Percentiles rank a stretch among this genome's conserved stretches.
These are phyloP conservation scores for Tolypocladium amazonense DNA, from an alignment of 2,329 filamentous ascomycete genomes.

Conservation along the genomic window DNA sequence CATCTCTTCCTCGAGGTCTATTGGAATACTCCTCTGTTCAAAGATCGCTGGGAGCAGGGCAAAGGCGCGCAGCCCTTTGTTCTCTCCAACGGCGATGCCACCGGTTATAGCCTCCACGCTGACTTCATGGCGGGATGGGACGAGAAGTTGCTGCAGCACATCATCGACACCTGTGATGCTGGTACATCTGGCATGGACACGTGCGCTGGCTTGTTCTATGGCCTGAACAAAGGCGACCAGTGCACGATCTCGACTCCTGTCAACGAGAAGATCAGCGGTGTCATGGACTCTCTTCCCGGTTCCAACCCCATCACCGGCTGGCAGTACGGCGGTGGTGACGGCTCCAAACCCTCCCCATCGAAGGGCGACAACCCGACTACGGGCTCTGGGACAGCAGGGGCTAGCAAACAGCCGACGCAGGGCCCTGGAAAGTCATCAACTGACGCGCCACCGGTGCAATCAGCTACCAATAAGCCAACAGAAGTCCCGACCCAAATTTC, in stretches of 20 bases:
- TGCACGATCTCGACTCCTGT: constrained; percentile 41
- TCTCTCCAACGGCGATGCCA: constrained; percentile 57
- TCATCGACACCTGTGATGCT: constrained; percentile 56
- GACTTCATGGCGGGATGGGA: constrained; percentile 72
- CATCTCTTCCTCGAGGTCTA: constrained; percentile 50
- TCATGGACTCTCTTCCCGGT: constrained; percentile 40
- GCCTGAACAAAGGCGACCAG: constrained; percentile 41
- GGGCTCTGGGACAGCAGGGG: background rate
- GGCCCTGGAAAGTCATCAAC: background rate
- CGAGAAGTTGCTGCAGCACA: constrained; percentile 49
- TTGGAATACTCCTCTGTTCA: constrained; percentile 46
- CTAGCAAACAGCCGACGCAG: background rate
- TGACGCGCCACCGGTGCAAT: background rate
- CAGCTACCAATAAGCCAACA: background rate
- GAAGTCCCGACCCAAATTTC: background rate
- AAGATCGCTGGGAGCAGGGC: constrained; percentile 41
- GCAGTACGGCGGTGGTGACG: constrained; percentile 25
- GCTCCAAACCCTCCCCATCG: background rate
- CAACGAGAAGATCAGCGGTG: constrained; percentile 32
- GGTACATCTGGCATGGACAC: constrained; percentile 49
- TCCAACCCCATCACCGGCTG: constrained; percentile 44
- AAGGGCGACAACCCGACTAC: background rate
- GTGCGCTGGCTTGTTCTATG: constrained; percentile 47
- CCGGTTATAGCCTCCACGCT: constrained; percentile 59
- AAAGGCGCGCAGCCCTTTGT: constrained; percentile 53